A percentile compares a stretch with the other conserved stretches of the same genome.
These are phyloP conservation scores for Stagonosporopsis vannaccii DNA, from an alignment of 2,329 filamentous ascomycete genomes.

Conservation along the genomic window DNA sequence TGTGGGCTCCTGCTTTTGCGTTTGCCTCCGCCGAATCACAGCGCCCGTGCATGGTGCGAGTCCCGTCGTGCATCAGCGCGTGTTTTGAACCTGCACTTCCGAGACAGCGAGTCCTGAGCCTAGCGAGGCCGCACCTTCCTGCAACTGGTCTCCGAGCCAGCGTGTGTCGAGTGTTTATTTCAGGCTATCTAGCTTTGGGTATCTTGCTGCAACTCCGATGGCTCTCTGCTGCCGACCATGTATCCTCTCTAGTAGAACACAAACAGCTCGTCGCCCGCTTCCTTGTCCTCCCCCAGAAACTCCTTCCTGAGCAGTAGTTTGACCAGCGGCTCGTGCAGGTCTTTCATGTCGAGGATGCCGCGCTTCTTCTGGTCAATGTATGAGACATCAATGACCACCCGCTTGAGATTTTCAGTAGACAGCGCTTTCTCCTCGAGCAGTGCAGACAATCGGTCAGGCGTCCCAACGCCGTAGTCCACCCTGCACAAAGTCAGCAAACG, in stretches of 20 bases:
- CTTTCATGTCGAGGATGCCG: constrained; percentile 93
- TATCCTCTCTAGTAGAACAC: constrained; percentile 49
- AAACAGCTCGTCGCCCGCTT: constrained; percentile 38
- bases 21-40: constrained; percentile 11
- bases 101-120: constrained; percentile 6
- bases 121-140: constrained; percentile 1
- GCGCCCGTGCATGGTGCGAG: background rate
- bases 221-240: too few relatives aligned
- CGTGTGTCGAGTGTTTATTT: background rate
- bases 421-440: constrained; percentile 82
- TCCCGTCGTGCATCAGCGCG: constrained; percentile 18
- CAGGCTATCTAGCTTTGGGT: constrained; percentile 14
- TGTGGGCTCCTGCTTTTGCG: constrained; percentile 12
- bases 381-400: constrained; percentile 87
- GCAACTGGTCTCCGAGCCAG: background rate
- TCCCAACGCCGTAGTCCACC: constrained; percentile 89
- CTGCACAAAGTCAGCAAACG: constrained; percentile 52
- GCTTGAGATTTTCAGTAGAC: constrained; percentile 73
- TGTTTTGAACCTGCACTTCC: constrained; percentile 17
- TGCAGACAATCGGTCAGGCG: constrained; percentile 81
- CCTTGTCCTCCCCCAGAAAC: constrained; percentile 59
- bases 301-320: constrained; percentile 74
- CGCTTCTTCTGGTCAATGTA: constrained; percentile 95
- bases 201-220: constrained; percentile 14
- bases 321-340: constrained; percentile 82